Base-by-base conservation (phyloP, 257 asterid species). In the Jasminum sambac region DNA sequence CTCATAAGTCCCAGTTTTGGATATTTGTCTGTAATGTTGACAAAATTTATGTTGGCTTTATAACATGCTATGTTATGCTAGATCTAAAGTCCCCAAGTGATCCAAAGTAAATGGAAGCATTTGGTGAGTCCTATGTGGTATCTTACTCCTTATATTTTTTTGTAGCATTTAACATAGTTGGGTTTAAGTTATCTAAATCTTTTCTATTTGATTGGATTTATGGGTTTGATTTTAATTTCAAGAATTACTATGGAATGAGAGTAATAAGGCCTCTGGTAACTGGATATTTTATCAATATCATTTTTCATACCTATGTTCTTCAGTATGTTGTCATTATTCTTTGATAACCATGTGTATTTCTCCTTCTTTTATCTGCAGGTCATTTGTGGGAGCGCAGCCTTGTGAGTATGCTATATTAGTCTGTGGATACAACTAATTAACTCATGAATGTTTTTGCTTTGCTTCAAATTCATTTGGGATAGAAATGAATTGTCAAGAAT, bases 41-140 rank as follows among this genome's bases (percentile, higher is more conserved):
- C n/a, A n/a, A n/a, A n/a, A n/a, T n/a, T n/a, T n/a, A n/a, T n/a
- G n/a, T n/a, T n/a, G n/a, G n/a, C n/a, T 55, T 40, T 68, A 61
- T 17, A 46, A 64, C 67, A 64, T 73, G 59, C 59, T 66, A 37
- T 17, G 19, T 44, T 74, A 71, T 75, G 78, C 76, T 96, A 94
- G 99, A 94, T 86, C 77, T 89, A 80, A 94, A 84, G 89, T 91
- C 96, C 71, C 88, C 91, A 36, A 77, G 88, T 61, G 99, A 91
- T 77, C 89, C 92, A 8, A 94, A 89, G 90, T 89, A 83, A 70
- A 82, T 84, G 87, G 99, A 94, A 84, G 99, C 96, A 78, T 89
- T 84, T 86, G 99, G 99, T 94, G 76, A 84, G 90, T 76, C 66
- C 57, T 42, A 66, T 42, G 40, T 37, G 40, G 66, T 60, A 52